Percentiles rank a stretch among this genome's conserved stretches.
phyloP scores from a whole-genome alignment of 345 rosid genomes.

The Isatis tinctoria region DNA sequence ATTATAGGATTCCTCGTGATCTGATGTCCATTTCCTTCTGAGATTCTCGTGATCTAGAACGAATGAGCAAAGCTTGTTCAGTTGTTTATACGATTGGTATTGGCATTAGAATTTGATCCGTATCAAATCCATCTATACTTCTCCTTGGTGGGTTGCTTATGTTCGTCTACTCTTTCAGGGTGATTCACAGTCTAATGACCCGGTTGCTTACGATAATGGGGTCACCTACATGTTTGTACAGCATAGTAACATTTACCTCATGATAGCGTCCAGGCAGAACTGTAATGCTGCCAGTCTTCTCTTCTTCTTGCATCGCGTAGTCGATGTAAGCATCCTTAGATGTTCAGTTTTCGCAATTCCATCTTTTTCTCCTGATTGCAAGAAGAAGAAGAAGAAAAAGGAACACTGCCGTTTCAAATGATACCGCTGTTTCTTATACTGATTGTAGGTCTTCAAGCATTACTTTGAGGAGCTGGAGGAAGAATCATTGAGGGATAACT shows the following conservation, averaged over 20 bases:
- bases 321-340: constrained; percentile 61
- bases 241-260: constrained; percentile 86
- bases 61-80: neutral
- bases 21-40: neutral
- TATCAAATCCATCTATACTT: neutral
- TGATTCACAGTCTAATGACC: constrained; percentile 96
- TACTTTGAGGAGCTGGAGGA: constrained; percentile 96
- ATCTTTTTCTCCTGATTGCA: neutral
- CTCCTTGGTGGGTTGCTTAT: neutral
- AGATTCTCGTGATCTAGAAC: constrained; percentile 7
- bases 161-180: constrained; percentile 45
- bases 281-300: constrained; percentile 96
- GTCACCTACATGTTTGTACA: constrained; percentile 91
- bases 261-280: constrained; percentile 90
- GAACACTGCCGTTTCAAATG: neutral
- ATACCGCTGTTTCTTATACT: neutral
- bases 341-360: neutral
- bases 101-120: neutral
- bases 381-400: neutral
- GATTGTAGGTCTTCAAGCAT: constrained; percentile 75
- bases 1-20: neutral
- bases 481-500: constrained; percentile 95
- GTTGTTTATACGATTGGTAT: neutral
- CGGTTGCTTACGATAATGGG: constrained; percentile 94
- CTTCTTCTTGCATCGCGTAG: constrained; percentile 81